Evolutionary conservation across 192 early-diverging fungal species (phyloP).

Genomic region (Pecoramyces ruminantium): DNA sequence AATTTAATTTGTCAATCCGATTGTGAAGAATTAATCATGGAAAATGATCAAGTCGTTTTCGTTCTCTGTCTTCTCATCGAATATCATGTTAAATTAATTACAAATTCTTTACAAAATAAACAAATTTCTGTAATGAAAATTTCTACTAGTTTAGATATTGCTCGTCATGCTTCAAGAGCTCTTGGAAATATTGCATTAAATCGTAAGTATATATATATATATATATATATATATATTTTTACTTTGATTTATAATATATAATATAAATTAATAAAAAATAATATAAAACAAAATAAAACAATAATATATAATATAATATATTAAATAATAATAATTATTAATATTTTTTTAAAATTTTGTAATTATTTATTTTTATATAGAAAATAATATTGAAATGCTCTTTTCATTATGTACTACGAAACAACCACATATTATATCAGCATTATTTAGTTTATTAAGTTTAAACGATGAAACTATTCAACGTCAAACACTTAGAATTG

Average conservation of each 20-base stretch:
- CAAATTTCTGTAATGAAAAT: background rate
- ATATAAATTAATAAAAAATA: no score
- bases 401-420: background rate
- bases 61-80: background rate
- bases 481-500: background rate
- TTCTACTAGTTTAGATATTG: background rate
- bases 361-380: no score
- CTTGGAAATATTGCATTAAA: background rate
- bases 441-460: background rate
- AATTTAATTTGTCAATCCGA: background rate
- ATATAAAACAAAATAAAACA: no score
- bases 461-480: background rate
- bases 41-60: background rate
- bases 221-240: no score
- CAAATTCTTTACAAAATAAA: background rate
- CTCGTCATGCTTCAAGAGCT: background rate
- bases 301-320: no score
- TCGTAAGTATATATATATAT: background rate
- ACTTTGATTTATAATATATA: no score
- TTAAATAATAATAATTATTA: no score
- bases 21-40: background rate
- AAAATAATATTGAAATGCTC: background rate
- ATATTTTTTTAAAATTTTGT: no score
- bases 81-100: background rate
- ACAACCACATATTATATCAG: background rate